Conservation (phyloP, 75 land plant species). For the Cryptomeria japonica region DNA sequence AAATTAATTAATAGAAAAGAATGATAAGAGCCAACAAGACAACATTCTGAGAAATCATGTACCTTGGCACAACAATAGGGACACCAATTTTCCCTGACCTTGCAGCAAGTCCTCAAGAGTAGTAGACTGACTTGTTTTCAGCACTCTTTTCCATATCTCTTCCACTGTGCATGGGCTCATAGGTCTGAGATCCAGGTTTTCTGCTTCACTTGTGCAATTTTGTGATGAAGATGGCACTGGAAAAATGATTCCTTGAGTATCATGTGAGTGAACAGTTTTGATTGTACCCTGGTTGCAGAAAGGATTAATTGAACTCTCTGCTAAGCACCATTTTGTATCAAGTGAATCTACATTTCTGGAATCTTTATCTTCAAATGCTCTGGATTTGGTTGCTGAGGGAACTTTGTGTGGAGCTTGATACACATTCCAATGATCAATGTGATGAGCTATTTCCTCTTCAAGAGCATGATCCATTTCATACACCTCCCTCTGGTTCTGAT, state of each 20-base stretch:
- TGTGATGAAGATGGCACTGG: constrained; percentile 2
- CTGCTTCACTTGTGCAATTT: not conserved
- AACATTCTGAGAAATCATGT: not conserved
- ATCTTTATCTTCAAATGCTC: not conserved
- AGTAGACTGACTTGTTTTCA: constrained; percentile 36
- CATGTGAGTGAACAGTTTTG: constrained; percentile 15
- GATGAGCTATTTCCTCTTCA: constrained; percentile 13
- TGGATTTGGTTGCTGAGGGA: not conserved
- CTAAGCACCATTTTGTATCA: not conserved
- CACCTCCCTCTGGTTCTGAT: constrained; percentile 6
- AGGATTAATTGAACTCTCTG: not conserved
- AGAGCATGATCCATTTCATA: constrained; percentile 14
- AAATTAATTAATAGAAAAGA: too few species aligned
- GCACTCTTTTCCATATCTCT: constrained; percentile 49
- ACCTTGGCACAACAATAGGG: constrained; percentile 47
- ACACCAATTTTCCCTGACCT: constrained; percentile 49
- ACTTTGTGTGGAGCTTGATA: not conserved
- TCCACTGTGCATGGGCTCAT: constrained; percentile 30
- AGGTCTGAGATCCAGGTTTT: constrained; percentile 8
- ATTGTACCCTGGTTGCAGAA: constrained; percentile 15
- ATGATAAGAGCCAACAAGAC: too few species aligned
- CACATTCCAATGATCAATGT: not conserved
- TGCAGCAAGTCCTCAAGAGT: constrained; percentile 44
- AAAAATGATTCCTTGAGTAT: not conserved
- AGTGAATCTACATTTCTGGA: not conserved